Evolutionary conservation across 768 basidiomycete genomes (phyloP).

Genomic region (Leccinum disarticulatum): DNA sequence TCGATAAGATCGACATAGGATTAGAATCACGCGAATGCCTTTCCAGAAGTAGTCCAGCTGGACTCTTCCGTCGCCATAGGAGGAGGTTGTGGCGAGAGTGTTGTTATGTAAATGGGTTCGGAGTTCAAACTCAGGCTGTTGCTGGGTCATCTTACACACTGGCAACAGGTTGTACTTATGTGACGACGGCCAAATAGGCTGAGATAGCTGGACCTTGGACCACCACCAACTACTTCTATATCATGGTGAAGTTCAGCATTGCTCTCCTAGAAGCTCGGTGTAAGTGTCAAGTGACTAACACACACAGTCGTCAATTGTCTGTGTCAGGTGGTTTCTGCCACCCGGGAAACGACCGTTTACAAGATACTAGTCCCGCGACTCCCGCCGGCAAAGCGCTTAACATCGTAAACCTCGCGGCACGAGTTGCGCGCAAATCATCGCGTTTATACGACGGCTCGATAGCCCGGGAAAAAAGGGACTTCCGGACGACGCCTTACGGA

Average conservation of each 20-base stretch:
- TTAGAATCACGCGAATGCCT: constrained; percentile 30
- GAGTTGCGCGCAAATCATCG: constrained; percentile 33
- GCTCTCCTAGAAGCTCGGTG: constrained; percentile 9
- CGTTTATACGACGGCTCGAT: constrained; percentile 19
- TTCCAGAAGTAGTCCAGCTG: constrained; percentile 36
- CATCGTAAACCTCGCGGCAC: constrained; percentile 39
- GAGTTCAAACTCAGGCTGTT: not conserved
- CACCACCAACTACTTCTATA: constrained; percentile 47
- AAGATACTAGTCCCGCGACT: constrained; percentile 9
- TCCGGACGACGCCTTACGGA: constrained; percentile 15
- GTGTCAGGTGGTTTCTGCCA: constrained; percentile 26
- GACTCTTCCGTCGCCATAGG: constrained; percentile 33
- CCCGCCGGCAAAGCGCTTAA: constrained; percentile 32
- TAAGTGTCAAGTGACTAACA: constrained; percentile 20
- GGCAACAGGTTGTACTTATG: constrained; percentile 28
- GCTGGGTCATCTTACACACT: constrained; percentile 23
- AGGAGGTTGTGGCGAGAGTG: constrained; percentile 46
- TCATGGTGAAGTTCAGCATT: constrained; percentile 34
- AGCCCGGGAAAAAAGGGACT: constrained; percentile 10
- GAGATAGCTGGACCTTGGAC: constrained; percentile 40
- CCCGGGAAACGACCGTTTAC: constrained; percentile 30
- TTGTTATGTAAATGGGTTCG: too few species aligned
- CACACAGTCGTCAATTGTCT: too few species aligned
- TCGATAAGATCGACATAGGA: constrained; percentile 36
- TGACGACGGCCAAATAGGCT: constrained; percentile 8